Conservation (phyloP, 2,329 filamentous ascomycete genomes). For the Trichocomaceae sp. region DNA sequence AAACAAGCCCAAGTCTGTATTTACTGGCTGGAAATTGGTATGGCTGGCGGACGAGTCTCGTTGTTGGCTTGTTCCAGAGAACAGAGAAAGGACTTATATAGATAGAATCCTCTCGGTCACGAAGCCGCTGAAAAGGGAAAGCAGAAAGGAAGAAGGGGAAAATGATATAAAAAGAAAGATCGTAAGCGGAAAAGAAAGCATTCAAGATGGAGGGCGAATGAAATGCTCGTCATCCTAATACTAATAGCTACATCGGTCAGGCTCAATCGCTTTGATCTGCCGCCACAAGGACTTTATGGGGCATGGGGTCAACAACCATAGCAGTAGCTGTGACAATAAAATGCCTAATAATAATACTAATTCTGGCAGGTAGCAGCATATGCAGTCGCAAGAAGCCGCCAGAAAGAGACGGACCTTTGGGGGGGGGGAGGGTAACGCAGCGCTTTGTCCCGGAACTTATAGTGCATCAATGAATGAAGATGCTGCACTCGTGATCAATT, state of each 20-base stretch:
- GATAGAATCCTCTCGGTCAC: background rate
- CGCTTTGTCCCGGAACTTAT: conserved; percentile 10
- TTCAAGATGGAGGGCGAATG: background rate
- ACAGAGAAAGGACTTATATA: background rate
- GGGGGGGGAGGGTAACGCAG: background rate
- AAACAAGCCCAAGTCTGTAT: background rate
- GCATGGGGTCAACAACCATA: background rate
- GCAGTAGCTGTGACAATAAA: background rate
- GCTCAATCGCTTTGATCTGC: conserved; percentile 9
- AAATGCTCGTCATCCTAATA: background rate
- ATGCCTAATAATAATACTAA: background rate
- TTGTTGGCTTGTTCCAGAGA: background rate
- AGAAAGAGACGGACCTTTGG: background rate
- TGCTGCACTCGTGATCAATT: conserved; percentile 6
- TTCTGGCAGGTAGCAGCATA: background rate
- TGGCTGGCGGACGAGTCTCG: background rate
- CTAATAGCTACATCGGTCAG: background rate
- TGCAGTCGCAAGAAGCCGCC: background rate
- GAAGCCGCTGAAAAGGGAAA: background rate
- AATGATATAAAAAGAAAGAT: background rate
- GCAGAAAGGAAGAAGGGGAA: too few species aligned
- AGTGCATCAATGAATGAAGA: background rate
- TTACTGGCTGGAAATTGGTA: background rate
- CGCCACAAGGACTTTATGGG: conserved; percentile 14
- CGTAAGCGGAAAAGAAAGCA: background rate